Evolutionary conservation across 805 yeast genomes (phyloP), one percentile per base, ranked within the genome.

Genomic region (Cyberlindnera japonica): DNA sequence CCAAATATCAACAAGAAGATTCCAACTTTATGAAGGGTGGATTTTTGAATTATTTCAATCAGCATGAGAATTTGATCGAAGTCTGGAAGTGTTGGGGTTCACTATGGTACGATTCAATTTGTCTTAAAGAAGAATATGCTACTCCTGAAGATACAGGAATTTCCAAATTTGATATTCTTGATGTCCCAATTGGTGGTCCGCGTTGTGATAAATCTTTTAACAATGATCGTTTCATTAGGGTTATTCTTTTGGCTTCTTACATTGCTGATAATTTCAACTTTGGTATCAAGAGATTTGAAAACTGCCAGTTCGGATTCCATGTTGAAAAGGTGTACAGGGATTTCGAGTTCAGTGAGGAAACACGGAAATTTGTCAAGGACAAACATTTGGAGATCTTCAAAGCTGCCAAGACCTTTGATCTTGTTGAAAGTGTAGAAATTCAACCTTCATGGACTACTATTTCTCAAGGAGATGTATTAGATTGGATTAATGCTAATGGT

Each of bases 41-140:
- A 10, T 53, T 53, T 44, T 34, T 82, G n/a, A 64, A 68, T 5
- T 58, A 72, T 48, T 79, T 77, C 50, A 71, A 77, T 47, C 67
- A 74, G 35, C 71, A 75, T 55, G 91, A 83, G 56, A 74, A 68
- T 32, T 63, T 84, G 36, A 78, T 84, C 31, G 95, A 85, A 60
- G 83, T 80, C 16, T 84, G 90, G 90, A 81, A 80, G 55, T 79
- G 89, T 53, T 83, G 91, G 88, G 95, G 95, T 2, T 75, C 88
- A 0, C 57, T 85, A 30, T 84, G 93, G 91, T 85, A 76, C 61
- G 90, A 84, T 59, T 64, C 65, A 19, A 65, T 84, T 28, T 54
- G 65, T 13, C 57, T 69, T 32, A 83, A 82, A 53, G 67, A 64
- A 5, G 84, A 79, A 48, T 74, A 72, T 48, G 62, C 62, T 29